Evolutionary conservation across 805 yeast genomes (phyloP).

Genomic region (Geotrichum ghanense): DNA sequence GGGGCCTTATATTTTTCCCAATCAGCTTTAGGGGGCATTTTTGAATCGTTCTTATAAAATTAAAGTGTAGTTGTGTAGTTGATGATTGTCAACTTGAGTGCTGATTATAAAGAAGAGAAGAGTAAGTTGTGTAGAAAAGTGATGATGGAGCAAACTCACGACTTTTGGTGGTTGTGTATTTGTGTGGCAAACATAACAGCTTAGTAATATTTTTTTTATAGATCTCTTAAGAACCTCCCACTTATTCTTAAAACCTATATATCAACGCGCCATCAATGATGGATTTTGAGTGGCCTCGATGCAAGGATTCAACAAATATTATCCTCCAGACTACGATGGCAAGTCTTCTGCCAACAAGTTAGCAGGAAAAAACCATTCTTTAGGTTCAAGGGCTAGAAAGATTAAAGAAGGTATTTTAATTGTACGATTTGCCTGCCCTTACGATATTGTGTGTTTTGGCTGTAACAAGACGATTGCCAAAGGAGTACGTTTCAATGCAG

Average conservation of each 20-base stretch:
- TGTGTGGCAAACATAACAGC: neutral
- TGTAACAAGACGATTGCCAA: constrained; percentile 19
- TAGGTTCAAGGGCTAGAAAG: constrained; percentile 20
- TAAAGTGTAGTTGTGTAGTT: neutral
- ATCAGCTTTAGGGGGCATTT: constrained; percentile 93
- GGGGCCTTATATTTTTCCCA: constrained; percentile 97
- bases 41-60: no score
- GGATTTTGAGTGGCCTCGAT: no score
- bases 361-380: constrained; percentile 19
- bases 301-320: constrained; percentile 22
- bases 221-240: neutral
- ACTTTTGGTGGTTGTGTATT: constrained; percentile 1
- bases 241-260: neutral
- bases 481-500: constrained; percentile 26
- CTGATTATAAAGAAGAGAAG: neutral
- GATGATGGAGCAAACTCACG: neutral
- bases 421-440: constrained; percentile 25
- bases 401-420: constrained; percentile 16
- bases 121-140: neutral
- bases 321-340: constrained; percentile 27
- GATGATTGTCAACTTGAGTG: neutral
- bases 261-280: neutral
- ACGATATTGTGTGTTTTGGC: constrained; percentile 17
- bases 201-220: neutral
- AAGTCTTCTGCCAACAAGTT: constrained; percentile 19